Base-by-base conservation (phyloP, 108 stramenopile genomes). In the Nitzschia palea region DNA sequence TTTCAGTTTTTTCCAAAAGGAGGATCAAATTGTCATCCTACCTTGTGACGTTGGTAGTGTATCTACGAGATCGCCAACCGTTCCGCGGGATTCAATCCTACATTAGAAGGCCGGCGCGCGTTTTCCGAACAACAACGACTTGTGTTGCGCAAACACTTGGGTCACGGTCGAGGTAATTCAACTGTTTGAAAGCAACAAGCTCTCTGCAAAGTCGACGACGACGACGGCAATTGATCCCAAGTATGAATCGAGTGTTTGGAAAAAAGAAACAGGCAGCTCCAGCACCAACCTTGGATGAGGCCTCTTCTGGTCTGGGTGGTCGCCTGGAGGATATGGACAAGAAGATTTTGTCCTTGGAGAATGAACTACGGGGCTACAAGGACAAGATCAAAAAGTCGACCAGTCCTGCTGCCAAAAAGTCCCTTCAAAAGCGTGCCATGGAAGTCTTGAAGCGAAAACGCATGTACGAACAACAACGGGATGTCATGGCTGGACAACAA, bases 401-500 rank as follows among this genome's bases (percentile, higher is more conserved):
- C 34, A 89, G 78, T 58, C 77, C 88, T 1, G 86, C 83, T 25
- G 89, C 88, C 36, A 89, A 90, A 53, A 78, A 90, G 50, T 65
- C 76, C 33, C 53, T 92, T 2, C 90, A 89, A 65, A 94, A 94
- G 61, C 89, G 97, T 27, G 97, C 95, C 58, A 82, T 97, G 89
- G 95, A 90, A 43, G 81, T 93, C 10, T 71, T 99, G 37, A 97
- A 96, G 73, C 87, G 97, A 18, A 99, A 99, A 73, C 81, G 88
- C 45, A 98, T 98, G 97, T 99, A 98, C 77, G 97, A 99, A 74
- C 71, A 86, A 56, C 97, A 99, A 78, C 82, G 98, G 32, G 98
- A 99, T 67, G 93, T 91, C 73, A 70, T 96, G 44, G 87, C 89
- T 12, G 93, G 83, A 12, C 98, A 99, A 68, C 86, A 91, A 82